phyloP scores from a whole-genome alignment of 1,284 basidiomycete species.

The Boletus sp. region DNA sequence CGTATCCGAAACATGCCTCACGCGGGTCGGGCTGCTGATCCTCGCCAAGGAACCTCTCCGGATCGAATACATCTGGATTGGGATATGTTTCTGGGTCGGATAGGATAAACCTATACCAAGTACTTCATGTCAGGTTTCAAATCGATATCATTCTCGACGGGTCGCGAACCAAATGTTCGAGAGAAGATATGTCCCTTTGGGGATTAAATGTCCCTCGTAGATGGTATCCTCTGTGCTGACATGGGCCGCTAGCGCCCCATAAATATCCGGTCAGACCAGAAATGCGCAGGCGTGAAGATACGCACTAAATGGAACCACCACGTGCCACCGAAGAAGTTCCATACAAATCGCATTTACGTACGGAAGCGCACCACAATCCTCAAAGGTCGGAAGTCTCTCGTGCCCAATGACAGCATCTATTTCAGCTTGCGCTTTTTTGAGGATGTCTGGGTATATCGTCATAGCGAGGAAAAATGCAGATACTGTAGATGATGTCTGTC shows the following conservation, averaged over 20 bases:
- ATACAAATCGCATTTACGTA: too few species aligned
- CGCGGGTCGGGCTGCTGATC: slow-evolving; percentile 11
- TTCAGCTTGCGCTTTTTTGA: too few species aligned
- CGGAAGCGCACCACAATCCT: too few species aligned
- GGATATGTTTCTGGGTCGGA: slow-evolving; percentile 12
- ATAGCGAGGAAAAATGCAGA: too few species aligned
- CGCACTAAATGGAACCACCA: too few species aligned
- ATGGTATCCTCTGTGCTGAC: slow-evolving; percentile 36
- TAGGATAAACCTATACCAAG: slow-evolving; percentile 9
- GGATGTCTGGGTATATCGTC: too few species aligned
- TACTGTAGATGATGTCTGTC: too few species aligned
- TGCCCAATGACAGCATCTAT: too few species aligned
- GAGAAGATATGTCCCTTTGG: slow-evolving; percentile 34
- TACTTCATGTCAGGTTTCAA: neutral
- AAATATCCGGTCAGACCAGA: neutral
- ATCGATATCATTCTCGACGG: too few species aligned
- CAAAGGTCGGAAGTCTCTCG: too few species aligned
- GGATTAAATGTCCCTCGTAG: slow-evolving; percentile 38
- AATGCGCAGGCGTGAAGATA: too few species aligned
- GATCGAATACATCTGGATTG: slow-evolving; percentile 13
- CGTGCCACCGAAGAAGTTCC: too few species aligned
- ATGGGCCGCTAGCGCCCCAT: slow-evolving; percentile 29
- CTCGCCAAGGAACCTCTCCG: slow-evolving; percentile 17
- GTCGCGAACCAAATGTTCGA: slow-evolving; percentile 19
- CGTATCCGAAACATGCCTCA: slow-evolving; percentile 17